Evolutionary conservation across 306 rosid genomes (phyloP).

Genomic region (Hylodesmum podocarpum): DNA sequence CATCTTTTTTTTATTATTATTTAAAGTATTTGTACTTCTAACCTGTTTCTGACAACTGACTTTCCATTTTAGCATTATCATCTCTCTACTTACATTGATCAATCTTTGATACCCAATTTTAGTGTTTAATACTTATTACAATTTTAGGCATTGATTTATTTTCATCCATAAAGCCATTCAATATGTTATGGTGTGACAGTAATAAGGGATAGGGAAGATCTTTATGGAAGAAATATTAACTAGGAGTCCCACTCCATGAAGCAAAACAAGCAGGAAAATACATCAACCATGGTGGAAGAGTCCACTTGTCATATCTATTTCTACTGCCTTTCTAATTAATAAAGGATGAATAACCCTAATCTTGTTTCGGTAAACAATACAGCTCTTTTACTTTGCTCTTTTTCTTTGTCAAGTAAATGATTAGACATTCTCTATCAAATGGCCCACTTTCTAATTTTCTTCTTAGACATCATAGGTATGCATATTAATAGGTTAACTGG

Average conservation of each 20-base stretch:
- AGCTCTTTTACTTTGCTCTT: conserved; percentile 10
- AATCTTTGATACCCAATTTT: not conserved
- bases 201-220: not conserved
- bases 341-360: not conserved
- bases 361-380: not conserved
- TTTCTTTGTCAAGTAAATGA: conserved; percentile 1
- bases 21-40: not conserved
- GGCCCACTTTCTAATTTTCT: not conserved
- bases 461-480: not conserved
- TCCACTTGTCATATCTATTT: not conserved
- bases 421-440: conserved; percentile 1
- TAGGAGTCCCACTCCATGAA: not conserved
- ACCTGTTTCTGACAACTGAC: not conserved
- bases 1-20: not conserved
- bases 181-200: not conserved
- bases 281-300: not conserved
- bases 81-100: not conserved
- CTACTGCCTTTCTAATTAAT: not conserved
- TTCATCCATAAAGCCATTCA: not conserved
- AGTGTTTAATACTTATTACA: not conserved
- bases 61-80: not conserved
- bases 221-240: not conserved
- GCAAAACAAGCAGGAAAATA: not conserved
- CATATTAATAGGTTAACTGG: not conserved
- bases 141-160: conserved; percentile 7